phyloP scores from a whole-genome alignment of 257 asterid species.

The Apocynum venetum region DNA sequence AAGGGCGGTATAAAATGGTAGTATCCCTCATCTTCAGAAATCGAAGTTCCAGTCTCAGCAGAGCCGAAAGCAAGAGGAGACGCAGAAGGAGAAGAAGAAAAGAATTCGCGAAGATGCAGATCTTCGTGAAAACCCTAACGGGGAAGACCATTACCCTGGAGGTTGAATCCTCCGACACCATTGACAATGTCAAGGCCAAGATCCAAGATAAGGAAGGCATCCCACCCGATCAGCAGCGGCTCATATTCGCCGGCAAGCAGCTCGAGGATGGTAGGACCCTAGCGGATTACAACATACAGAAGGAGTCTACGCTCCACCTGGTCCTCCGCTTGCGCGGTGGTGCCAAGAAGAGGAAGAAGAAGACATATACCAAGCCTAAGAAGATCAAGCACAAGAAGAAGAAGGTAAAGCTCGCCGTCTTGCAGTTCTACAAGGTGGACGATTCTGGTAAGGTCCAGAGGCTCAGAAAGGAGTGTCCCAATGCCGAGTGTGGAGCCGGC shows the following conservation, averaged over 20 bases:
- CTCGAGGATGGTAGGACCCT: conserved; percentile 13
- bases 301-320: conserved; percentile 6
- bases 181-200: conserved; percentile 12
- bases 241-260: conserved; percentile 12
- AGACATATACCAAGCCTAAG: conserved; percentile 13
- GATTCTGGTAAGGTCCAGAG: conserved; percentile 15
- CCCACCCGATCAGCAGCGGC: conserved; percentile 11
- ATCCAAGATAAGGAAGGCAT: conserved; percentile 12
- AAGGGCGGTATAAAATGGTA: neutral
- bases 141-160: conserved; percentile 11
- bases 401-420: conserved; percentile 5
- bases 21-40: neutral
- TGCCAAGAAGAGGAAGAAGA: conserved; percentile 13
- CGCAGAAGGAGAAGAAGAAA: neutral
- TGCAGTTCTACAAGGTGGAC: conserved; percentile 13
- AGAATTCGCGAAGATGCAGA: conserved; percentile 13
- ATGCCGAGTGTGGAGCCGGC: conserved; percentile 9
- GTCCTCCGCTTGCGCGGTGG: conserved; percentile 8
- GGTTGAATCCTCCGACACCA: conserved; percentile 12
- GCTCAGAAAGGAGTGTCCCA: conserved; percentile 12
- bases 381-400: conserved; percentile 13
- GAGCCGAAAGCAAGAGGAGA: neutral
- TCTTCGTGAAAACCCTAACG: conserved; percentile 14
- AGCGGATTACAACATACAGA: conserved; percentile 12
- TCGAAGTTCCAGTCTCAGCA: neutral